Evolutionary conservation across 805 yeast species (phyloP), one percentile per base, ranked within the genome.

Genomic region (Saccharomyces jurei): DNA sequence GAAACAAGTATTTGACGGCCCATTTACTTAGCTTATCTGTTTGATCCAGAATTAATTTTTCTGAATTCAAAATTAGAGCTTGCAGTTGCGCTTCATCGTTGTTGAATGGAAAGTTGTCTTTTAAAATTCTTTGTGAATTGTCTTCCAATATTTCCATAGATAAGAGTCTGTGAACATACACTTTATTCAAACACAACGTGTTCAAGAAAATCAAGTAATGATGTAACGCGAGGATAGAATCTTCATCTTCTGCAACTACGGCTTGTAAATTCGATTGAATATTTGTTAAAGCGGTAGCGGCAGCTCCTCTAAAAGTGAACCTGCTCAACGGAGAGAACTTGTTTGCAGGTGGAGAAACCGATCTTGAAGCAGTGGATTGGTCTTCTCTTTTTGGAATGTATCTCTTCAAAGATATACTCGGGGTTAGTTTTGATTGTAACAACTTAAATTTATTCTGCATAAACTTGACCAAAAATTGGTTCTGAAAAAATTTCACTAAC

Each of bases 191-290:
- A 10, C 85, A 81, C 4, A 90, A 74, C 1, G 95, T 84, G 69
- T 92, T 91, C 56, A 90, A 72, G 55, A 85, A 80, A 1, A 87
- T 72, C 46, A 89, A 71, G 64, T 82, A 90, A 14, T 79, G 80
- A 31, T 81, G 77, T 14, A 87, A 67, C 54, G 80, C 77, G 3
- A 69, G 51, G 5, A 69, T 62, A 6, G 66, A 50, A 41, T 61
- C 60, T 25, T 67, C 71, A 30, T 66, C 70, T 48, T 64, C 68
- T 1, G 64, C 62, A 4, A 67, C 68, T 4, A 65, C 71, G 26
- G 70, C 63, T 49, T 67, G 70, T 41, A 67, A 48, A 54, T 67
- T 67, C 9, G 71, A 65, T 56, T 67, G 71, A 41, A 73, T 71
- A 52, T 72, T 72, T 27, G 75, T 74, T 50, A 75, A 60, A 1